Base-by-base conservation (phyloP, 192 early-diverging fungal genomes). In the Coemansia sp. region DNA sequence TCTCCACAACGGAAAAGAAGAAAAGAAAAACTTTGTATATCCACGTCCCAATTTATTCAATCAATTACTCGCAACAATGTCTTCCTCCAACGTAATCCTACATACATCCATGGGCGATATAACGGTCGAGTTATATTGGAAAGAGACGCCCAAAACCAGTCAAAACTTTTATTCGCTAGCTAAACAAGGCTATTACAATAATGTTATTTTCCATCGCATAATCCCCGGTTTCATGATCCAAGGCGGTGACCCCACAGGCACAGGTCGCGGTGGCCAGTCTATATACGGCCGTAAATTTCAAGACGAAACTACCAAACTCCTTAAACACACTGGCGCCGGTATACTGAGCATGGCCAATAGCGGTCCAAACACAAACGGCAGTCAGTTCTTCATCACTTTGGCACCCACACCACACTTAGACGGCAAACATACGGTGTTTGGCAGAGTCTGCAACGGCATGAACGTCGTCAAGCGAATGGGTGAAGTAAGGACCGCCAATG, bases 181-280 rank as follows among this genome's bases (percentile, higher is more conserved):
- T 53, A 80, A 83, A 65, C 86, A 86, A 38, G 91, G 89, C 10
- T 96, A 95, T 67, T 98, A 98, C 85, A 89, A 93, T 53, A 71
- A 81, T 15, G 85, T 88, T 3, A 68, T 85, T 3, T 97, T 98
- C 73, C 96, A 98, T 71, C 85, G 96, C 29, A 89, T 86, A 39
- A 92, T 94, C 48, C 86, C 85, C 36, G 88, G 96, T 65, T 99
- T 98, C 67, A 95, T 99, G 93, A 92, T 99, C 44, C 97, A 99
- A 87, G 95, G 94, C 61, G 94, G 95, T 61, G 96, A 99, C 73
- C 97, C 96, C 13, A 98, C 96, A 5, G 95, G 92, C 10, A 98
- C 95, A 19, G 95, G 95, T 13, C 86, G 92, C 24, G 96, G 96
- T 22, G 96, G 97, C 11, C 83, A 87, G 59, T 92, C 88, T 9